phyloP scores from a whole-genome alignment of 495 filamentous ascomycete species.

The Tetracladium marchalianum region DNA sequence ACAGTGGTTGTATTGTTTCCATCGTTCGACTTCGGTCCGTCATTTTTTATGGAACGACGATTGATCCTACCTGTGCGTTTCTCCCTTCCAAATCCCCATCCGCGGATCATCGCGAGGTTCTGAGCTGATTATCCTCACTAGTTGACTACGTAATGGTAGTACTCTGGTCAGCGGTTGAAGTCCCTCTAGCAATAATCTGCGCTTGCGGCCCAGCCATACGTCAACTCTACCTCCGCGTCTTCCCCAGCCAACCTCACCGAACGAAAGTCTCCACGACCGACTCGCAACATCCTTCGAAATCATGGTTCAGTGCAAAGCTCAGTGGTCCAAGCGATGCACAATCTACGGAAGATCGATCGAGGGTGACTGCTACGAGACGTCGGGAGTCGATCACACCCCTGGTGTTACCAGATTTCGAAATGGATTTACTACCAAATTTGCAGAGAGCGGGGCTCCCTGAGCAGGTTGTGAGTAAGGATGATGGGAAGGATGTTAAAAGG shows the following conservation, averaged over 20 bases:
- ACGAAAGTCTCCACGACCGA: no score
- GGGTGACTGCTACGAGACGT: no score
- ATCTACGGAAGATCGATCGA: no score
- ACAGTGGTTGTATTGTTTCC: conserved; percentile 7
- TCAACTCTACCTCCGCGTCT: background rate
- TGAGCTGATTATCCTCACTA: background rate
- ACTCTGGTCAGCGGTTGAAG: conserved; percentile 6
- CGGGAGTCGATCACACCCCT: no score
- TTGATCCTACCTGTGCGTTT: conserved; percentile 10
- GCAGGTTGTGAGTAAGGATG: no score
- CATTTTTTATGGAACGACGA: conserved; percentile 1
- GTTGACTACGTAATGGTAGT: conserved; percentile 7
- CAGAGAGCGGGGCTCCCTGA: no score
- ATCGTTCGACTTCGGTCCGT: conserved; percentile 10
- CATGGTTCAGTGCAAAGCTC: no score
- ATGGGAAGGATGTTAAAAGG: no score
- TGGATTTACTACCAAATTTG: no score
- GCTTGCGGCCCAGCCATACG: conserved; percentile 1
- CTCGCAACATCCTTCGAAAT: no score
- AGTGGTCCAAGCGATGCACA: no score
- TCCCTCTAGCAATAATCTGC: conserved; percentile 5
- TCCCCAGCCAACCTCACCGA: background rate
- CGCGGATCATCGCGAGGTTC: background rate
- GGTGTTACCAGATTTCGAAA: no score
- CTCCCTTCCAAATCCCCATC: background rate